These are phyloP conservation scores for Chytridium lagenaria DNA, from an alignment of 371 early-diverging fungal genomes.

Conservation along the genomic window DNA sequence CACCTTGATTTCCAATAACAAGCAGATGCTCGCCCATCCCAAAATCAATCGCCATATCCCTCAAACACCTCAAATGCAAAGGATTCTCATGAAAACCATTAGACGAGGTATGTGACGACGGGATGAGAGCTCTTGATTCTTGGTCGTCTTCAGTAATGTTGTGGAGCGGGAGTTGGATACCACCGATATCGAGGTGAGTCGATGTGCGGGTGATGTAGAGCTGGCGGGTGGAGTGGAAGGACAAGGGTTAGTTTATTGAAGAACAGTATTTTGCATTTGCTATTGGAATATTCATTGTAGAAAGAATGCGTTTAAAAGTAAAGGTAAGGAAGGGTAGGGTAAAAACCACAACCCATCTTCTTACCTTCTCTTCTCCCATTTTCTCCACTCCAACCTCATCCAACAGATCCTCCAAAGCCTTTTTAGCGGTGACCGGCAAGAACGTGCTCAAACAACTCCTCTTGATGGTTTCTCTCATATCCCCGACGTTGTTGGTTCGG, in stretches of 20 bases:
- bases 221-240: constrained; percentile 11
- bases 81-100: constrained; percentile 77
- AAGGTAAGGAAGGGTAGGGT: too few species aligned
- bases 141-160: constrained; percentile 13
- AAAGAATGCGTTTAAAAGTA: too few species aligned
- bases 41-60: constrained; percentile 72
- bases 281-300: too few species aligned
- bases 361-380: too few species aligned
- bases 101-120: constrained; percentile 58
- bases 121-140: constrained; percentile 43
- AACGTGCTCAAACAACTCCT: constrained; percentile 77
- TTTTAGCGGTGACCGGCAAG: constrained; percentile 71
- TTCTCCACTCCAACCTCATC: constrained; percentile 64
- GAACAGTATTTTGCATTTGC: too few species aligned
- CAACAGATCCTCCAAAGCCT: constrained; percentile 70
- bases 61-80: constrained; percentile 71
- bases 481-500: constrained; percentile 58
- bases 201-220: not conserved
- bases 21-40: constrained; percentile 77
- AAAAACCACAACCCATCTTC: not conserved
- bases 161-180: constrained; percentile 23
- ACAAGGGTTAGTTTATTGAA: too few species aligned
- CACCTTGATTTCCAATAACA: constrained; percentile 72
- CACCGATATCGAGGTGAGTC: constrained; percentile 28
- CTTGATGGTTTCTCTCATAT: constrained; percentile 55